These are phyloP conservation scores for Lyophyllum atratum DNA, from an alignment of 768 basidiomycete species.

Conservation along the genomic window DNA sequence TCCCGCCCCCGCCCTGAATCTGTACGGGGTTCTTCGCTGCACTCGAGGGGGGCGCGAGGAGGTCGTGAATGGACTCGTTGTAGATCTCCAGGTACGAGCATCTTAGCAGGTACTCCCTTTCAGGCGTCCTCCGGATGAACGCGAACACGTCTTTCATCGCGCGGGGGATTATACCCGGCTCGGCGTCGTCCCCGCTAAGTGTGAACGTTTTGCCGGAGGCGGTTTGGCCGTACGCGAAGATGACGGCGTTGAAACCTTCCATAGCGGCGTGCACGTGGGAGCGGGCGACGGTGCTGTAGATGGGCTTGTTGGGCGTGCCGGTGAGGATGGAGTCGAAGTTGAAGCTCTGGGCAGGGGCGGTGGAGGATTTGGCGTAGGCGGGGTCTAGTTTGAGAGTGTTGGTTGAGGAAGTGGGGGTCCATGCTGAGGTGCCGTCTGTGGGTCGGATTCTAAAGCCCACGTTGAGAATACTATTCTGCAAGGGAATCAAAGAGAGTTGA, in stretches of 20 bases:
- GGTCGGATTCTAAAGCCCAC: constrained; percentile 61
- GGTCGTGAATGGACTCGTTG: constrained; percentile 86
- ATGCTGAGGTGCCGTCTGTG: constrained; percentile 50
- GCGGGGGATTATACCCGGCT: constrained; percentile 94
- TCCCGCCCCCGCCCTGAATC: constrained; percentile 64
- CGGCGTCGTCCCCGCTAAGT: constrained; percentile 72
- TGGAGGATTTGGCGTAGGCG: constrained; percentile 48
- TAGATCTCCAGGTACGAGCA: constrained; percentile 98
- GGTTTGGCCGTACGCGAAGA: constrained; percentile 95
- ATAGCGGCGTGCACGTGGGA: constrained; percentile 89
- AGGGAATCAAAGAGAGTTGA: constrained; percentile 27
- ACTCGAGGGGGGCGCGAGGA: constrained; percentile 71
- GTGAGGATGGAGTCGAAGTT: constrained; percentile 78
- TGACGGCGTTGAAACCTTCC: constrained; percentile 95
- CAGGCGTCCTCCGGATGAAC: constrained; percentile 73
- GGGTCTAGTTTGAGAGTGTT: constrained; percentile 66
- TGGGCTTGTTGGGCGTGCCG: constrained; percentile 75
- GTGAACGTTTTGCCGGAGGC: constrained; percentile 62
- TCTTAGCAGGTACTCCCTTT: constrained; percentile 89
- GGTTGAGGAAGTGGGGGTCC: constrained; percentile 47
- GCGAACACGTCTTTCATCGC: constrained; percentile 92
- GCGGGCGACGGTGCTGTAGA: constrained; percentile 75
- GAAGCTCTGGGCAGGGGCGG: constrained; percentile 41
- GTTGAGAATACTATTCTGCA: constrained; percentile 4
- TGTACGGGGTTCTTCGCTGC: constrained; percentile 64